phyloP scores from a whole-genome alignment of 352 stramenopile species.

The Globisporangium sylvaticum region DNA sequence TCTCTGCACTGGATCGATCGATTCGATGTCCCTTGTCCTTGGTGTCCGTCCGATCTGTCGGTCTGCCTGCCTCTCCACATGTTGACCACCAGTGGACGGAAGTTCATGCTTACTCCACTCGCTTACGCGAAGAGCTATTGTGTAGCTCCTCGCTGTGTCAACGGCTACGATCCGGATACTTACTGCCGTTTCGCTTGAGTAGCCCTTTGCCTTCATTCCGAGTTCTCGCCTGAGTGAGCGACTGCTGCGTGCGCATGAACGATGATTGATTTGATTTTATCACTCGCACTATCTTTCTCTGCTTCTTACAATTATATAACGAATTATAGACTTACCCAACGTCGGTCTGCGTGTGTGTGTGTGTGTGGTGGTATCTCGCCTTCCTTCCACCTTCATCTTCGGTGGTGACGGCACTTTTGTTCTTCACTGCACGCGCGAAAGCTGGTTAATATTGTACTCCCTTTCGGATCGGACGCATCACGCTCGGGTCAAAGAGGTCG shows the following conservation, averaged over 20 bases:
- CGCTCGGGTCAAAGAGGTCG: constrained; percentile 42
- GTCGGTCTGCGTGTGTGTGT: background rate
- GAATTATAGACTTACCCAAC: constrained; percentile 6
- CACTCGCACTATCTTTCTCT: background rate
- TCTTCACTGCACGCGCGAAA: constrained; percentile 6
- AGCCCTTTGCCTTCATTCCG: background rate
- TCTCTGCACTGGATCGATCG: background rate
- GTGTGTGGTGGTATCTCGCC: background rate
- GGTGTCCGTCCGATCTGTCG: background rate
- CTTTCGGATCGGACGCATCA: constrained; percentile 64
- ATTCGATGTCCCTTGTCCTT: background rate
- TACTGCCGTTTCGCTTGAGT: background rate
- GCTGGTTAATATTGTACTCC: constrained; percentile 41
- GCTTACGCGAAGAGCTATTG: background rate
- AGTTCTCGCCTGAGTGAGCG: background rate
- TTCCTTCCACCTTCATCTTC: background rate
- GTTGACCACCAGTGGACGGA: background rate
- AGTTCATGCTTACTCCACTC: background rate
- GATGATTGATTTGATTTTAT: constrained; percentile 2
- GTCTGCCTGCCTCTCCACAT: background rate
- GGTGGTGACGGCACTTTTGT: background rate
- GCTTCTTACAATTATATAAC: constrained; percentile 9
- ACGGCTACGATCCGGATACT: background rate
- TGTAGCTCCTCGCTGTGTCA: background rate
- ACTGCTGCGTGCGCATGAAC: background rate